phyloP scores from a whole-genome alignment of 768 basidiomycete species.

The Trametes coccinea region DNA sequence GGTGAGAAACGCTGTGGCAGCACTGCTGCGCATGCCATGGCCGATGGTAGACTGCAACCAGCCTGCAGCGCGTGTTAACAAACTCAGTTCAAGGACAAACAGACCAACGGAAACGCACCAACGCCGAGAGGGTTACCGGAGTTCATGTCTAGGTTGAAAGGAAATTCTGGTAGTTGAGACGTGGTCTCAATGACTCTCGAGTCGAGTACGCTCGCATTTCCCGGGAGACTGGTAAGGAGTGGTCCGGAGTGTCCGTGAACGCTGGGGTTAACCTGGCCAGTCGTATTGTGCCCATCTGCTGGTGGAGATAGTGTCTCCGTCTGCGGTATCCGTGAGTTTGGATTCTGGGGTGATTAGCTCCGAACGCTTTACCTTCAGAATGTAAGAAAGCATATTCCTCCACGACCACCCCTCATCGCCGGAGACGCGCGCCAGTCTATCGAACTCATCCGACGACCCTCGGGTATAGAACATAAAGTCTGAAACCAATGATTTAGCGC shows the following conservation, averaged over 20 bases:
- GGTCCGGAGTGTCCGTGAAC: conserved; percentile 29
- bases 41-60: not conserved
- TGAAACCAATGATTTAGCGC: not conserved
- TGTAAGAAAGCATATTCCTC: conserved; percentile 25
- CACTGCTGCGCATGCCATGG: not conserved
- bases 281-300: conserved; percentile 24
- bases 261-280: conserved; percentile 25
- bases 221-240: conserved; percentile 24
- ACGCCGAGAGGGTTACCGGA: conserved; percentile 27
- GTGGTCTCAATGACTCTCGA: conserved; percentile 15
- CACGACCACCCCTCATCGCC: conserved; percentile 34
- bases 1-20: conserved; percentile 8
- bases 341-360: no score
- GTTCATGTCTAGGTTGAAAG: conserved; percentile 29
- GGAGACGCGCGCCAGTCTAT: conserved; percentile 28
- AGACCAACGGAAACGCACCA: conserved; percentile 15
- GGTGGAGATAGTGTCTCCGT: conserved; percentile 14
- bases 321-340: no score
- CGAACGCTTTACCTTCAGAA: conserved; percentile 23
- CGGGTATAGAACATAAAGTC: conserved; percentile 33
- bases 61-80: not conserved
- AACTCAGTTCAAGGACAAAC: no score
- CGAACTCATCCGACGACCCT: conserved; percentile 29
- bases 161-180: conserved; percentile 24
- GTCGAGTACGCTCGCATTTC: not conserved